A percentile compares a stretch with the other conserved stretches of the same genome.
These are phyloP conservation scores for Debaryomycetaceae sp. DNA, from an alignment of 1,139 yeast genomes.

Conservation along the genomic window DNA sequence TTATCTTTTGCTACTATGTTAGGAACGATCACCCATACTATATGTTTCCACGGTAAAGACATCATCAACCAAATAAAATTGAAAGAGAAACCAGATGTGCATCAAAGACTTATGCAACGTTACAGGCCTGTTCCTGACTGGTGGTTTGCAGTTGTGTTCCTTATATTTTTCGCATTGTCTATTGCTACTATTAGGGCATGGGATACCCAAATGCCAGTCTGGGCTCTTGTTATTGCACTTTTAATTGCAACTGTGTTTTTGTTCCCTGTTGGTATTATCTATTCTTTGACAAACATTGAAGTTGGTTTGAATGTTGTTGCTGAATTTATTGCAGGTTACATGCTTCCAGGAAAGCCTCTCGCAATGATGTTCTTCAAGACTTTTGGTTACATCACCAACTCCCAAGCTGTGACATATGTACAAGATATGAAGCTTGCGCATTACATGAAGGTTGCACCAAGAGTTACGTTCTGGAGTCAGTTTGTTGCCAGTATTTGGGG, in stretches of 20 bases:
- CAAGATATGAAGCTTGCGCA: constrained; percentile 56
- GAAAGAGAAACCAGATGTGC: constrained; percentile 55
- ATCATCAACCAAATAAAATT: constrained; percentile 43
- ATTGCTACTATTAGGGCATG: constrained; percentile 38
- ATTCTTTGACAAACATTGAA: constrained; percentile 40
- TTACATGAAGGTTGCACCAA: constrained; percentile 52
- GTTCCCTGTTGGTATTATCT: constrained; percentile 43
- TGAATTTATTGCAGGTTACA: constrained; percentile 45
- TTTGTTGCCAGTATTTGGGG: constrained; percentile 47
- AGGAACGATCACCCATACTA: constrained; percentile 8
- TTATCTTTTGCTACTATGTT: constrained; percentile 11
- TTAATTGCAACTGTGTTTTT: constrained; percentile 40
- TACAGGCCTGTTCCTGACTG: constrained; percentile 68
- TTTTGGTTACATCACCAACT: constrained; percentile 49
- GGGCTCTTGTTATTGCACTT: constrained; percentile 36
- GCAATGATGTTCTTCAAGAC: constrained; percentile 49
- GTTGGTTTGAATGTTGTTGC: constrained; percentile 47
- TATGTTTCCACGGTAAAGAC: constrained; percentile 21
- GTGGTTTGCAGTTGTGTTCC: constrained; percentile 50
- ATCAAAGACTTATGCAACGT: constrained; percentile 56
- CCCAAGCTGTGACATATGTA: constrained; percentile 51
- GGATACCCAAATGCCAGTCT: constrained; percentile 45
- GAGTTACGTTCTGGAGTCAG: constrained; percentile 43
- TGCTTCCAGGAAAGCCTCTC: constrained; percentile 47
- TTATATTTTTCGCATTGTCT: constrained; percentile 37